A percentile compares a stretch with the other conserved stretches of the same genome.
Conservation (phyloP, 192 early-diverging fungal genomes). For the Coemansia sp. region DNA sequence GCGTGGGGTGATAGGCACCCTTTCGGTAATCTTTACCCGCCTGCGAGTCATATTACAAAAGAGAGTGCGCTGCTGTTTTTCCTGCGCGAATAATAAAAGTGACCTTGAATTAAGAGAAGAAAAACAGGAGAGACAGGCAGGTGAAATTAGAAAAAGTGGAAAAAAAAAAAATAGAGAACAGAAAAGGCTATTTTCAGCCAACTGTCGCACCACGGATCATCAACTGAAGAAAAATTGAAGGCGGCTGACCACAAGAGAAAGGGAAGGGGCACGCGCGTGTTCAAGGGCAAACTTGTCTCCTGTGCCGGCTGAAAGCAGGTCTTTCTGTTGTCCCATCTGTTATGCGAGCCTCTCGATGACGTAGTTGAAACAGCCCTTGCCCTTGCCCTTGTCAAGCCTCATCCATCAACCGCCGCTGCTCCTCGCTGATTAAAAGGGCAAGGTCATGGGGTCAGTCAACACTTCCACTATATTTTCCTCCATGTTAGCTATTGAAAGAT, state of each 20-base stretch:
- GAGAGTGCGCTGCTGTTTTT: not conserved
- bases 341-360: not conserved
- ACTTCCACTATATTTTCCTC: not conserved
- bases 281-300: not conserved
- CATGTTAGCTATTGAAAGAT: not conserved
- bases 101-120: not conserved
- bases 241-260: not conserved
- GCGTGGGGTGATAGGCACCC: slow-evolving; percentile 50
- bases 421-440: not conserved
- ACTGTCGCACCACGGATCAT: not conserved
- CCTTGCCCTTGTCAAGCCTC: not conserved
- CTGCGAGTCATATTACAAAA: slow-evolving; percentile 39
- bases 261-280: not conserved
- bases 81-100: not conserved
- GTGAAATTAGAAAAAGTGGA: not conserved
- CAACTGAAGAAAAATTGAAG: not conserved
- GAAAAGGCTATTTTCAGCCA: not conserved
- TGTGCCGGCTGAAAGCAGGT: not conserved
- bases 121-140: not conserved
- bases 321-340: not conserved
- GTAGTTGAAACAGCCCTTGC: not conserved
- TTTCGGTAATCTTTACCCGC: slow-evolving; percentile 46
- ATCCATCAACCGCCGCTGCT: not conserved
- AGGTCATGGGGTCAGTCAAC: not conserved
- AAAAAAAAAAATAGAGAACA: not conserved